Conservation (phyloP, 257 asterid genomes). For the Mentha longifolia region DNA sequence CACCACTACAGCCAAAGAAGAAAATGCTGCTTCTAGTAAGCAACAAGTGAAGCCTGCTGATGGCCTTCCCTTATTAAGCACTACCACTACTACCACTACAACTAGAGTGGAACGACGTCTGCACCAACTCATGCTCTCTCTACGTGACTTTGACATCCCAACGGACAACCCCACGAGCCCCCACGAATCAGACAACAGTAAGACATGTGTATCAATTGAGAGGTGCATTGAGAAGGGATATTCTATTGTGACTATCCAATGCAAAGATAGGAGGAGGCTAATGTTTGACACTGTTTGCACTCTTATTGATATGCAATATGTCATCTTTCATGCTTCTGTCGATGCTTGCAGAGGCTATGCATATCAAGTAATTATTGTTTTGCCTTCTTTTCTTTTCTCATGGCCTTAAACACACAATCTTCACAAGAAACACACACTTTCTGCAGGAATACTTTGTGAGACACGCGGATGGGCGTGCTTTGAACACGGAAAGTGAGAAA, state of each 20-base stretch:
- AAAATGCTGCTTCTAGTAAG: constrained; percentile 29
- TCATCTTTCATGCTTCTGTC: constrained; percentile 75
- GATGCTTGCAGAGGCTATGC: constrained; percentile 68
- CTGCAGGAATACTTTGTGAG: constrained; percentile 73
- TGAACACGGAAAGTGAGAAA: constrained; percentile 64
- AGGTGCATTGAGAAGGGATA: constrained; percentile 76
- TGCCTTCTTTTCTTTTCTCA: neutral
- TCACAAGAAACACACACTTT: neutral
- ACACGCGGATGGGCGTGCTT: constrained; percentile 58
- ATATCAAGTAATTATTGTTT: constrained; percentile 45
- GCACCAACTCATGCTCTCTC: constrained; percentile 79
- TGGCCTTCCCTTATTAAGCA: constrained; percentile 51
- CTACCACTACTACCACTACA: constrained; percentile 53
- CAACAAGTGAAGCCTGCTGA: constrained; percentile 57
- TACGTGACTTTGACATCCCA: constrained; percentile 57
- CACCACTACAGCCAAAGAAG: constrained; percentile 43
- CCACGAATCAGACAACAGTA: constrained; percentile 32
- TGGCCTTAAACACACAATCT: neutral
- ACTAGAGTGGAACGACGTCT: constrained; percentile 66
- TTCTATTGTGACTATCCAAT: constrained; percentile 58
- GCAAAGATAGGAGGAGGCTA: constrained; percentile 74
- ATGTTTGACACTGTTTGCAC: constrained; percentile 90
- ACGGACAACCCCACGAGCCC: constrained; percentile 4
- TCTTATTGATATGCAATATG: constrained; percentile 72
- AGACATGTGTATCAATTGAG: constrained; percentile 51